Evolutionary conservation across 768 basidiomycete species (phyloP), one percentile per base, ranked within the genome.

Genomic region (Mycena filopes): DNA sequence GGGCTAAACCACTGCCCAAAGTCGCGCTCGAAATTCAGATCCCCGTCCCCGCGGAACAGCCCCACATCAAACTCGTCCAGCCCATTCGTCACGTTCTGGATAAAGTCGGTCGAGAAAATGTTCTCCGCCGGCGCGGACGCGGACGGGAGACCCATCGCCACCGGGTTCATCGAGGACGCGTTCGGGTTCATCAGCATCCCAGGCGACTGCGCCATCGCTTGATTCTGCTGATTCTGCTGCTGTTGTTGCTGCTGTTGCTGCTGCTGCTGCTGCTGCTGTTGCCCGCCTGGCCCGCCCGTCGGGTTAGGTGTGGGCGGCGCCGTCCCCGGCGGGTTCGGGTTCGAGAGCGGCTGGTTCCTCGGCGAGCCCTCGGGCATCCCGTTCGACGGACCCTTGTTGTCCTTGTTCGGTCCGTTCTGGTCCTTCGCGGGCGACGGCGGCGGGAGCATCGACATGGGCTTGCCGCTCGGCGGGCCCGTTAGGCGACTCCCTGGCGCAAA

Each of bases 1-100:
- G 83, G 84, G 72, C 87, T 89, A 69, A 92, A 91, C 90, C 90
- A 92, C 71, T 90, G 87, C 59, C 88, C 87, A 76, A 92, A 92
- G 70, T 91, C 90, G 71, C 89, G 80, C 75, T 90, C 90, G 68
- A 91, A 90, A 71, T 89, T 87, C 72, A 90, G 76, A 62, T 85
- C 80, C 2, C 81, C 81, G 53, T 83, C 80, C n/a, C 75, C 68
- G 48, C 80, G 74, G 71, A 87, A 86, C 43, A 87, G 60, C 16
- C 72, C 65, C 10, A 76, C 36, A 59, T 81, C 79, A 53, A 83
- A 82, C 6, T 80, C 81, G 26, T 84, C 84, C 72, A 86, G 63
- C 26, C 78, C 73, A 49, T 60, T 75, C 23, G 77, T 76, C 12
- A 83, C 76, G 15, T 77, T 81, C 65, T 81, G 77, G 61, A 87